Evolutionary conservation across 805 yeast genomes (phyloP).

Genomic region (Yamadazyma phyllophila): DNA sequence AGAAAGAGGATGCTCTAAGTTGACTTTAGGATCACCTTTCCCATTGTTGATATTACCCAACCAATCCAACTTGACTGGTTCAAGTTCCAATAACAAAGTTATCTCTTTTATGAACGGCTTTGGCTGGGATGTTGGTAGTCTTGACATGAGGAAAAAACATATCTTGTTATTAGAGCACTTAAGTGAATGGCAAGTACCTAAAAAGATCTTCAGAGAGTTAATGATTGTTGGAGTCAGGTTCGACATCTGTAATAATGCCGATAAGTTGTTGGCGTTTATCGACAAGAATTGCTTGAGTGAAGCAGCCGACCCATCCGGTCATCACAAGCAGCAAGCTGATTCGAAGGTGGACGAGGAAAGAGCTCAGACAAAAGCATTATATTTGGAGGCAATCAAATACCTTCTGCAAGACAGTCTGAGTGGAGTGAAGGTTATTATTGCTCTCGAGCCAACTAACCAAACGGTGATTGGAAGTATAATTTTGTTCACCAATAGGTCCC

Average conservation of each 20-base stretch:
- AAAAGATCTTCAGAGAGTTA: conserved; percentile 51
- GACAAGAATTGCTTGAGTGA: conserved; percentile 12
- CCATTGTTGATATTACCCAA: conserved; percentile 44
- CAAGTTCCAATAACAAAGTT: conserved; percentile 21
- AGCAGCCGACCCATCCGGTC: neutral
- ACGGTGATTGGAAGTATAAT: conserved; percentile 53
- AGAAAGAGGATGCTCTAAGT: conserved; percentile 38
- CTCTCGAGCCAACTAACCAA: conserved; percentile 52
- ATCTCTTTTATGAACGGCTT: conserved; percentile 34
- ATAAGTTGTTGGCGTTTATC: conserved; percentile 42
- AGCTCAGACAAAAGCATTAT: conserved; percentile 24
- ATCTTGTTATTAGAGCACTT: conserved; percentile 44
- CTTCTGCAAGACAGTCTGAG: conserved; percentile 24
- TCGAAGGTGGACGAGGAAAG: conserved; percentile 13
- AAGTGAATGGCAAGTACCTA: conserved; percentile 50
- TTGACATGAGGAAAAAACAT: conserved; percentile 21
- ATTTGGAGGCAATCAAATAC: conserved; percentile 35
- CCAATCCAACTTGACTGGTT: conserved; percentile 17
- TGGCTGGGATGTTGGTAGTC: conserved; percentile 38
- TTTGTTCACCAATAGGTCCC: conserved; percentile 45
- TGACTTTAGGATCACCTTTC: conserved; percentile 45
- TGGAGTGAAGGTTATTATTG: conserved; percentile 48
- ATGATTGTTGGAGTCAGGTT: conserved; percentile 58
- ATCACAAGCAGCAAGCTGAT: neutral
- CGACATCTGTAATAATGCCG: conserved; percentile 48